These are phyloP conservation scores for Gymnopus androsaceus DNA, from an alignment of 1,284 basidiomycete species.

Conservation along the genomic window DNA sequence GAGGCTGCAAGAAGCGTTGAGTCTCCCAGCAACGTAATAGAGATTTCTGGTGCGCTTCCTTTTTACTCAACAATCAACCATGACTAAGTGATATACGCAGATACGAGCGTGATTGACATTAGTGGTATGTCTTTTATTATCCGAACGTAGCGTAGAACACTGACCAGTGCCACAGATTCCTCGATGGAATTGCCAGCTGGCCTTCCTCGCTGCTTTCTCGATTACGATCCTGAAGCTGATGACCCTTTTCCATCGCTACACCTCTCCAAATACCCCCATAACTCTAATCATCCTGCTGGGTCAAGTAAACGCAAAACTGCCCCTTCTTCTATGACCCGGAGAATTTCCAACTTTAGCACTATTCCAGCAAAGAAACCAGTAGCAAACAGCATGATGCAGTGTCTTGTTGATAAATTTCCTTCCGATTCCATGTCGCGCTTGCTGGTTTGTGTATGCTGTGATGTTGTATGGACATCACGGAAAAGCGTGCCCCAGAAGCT, in stretches of 20 bases:
- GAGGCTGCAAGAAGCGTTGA: constrained; percentile 38
- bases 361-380: not conserved
- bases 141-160: not conserved
- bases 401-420: constrained; percentile 39
- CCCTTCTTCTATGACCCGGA: not conserved
- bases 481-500: constrained; percentile 65
- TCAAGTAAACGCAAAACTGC: constrained; percentile 3
- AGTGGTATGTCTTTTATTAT: constrained; percentile 21
- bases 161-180: not conserved
- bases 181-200: not conserved
- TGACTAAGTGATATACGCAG: not conserved
- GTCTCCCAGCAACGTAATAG: not conserved
- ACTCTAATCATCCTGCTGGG: not conserved
- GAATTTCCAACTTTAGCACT: not conserved
- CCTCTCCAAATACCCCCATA: constrained; percentile 38
- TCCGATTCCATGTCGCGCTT: constrained; percentile 49
- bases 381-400: constrained; percentile 16
- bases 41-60: constrained; percentile 8
- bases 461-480: constrained; percentile 63
- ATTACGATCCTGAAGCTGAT: constrained; percentile 14
- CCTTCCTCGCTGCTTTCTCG: not conserved
- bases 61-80: not conserved
- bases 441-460: constrained; percentile 65
- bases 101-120: constrained; percentile 21
- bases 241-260: constrained; percentile 1